Base-by-base conservation (phyloP, 495 filamentous ascomycete genomes). In the Apiosordaria backusii region DNA sequence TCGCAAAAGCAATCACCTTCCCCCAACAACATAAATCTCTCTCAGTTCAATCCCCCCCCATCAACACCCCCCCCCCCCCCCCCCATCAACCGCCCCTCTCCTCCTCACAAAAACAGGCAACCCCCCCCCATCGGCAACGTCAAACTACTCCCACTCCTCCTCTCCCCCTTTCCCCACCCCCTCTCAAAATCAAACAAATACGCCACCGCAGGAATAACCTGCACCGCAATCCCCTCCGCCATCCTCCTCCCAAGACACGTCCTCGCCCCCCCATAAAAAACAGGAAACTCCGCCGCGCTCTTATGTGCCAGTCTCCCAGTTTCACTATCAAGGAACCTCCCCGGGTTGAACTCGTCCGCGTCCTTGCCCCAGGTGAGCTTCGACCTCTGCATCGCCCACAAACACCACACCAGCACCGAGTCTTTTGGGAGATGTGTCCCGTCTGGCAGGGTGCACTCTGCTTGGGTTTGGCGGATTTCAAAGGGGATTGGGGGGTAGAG, bases 401-500 rank as follows among this genome's bases (percentile, higher is more conserved):
- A 70, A 62, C 82, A 86, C 85, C 85, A 88, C 4, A 87, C 75
- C 16, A 87, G 74, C 19, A 87, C 75, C 0, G 84, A 75, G 22
- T 74, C 71, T 57, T 75, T 73, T 0, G 85, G 85, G 4, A 88
- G 76, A 65, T 78, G 81, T 1, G 86, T 87, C 25, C 85, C 83
- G 67, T 88, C 86, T 0, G 86, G 86, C 21, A 88, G 79, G 1
- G 80, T 80, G 4, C 82, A 80, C 26, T 76, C 68, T 60, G 78
- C 69, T 19, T 79, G 79, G 71, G 78, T 81, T 70, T 87, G 83
- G 65, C 85, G 84, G 59, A 88, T 82, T 68, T 88, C 86, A 61
- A 87, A 84, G 4, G 86, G 85, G 50, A 88, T 84, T 3, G 85
- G 86, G 18, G 86, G 86, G 65, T 82, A 87, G 3, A 87, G 69